Percentiles rank a stretch among this genome's conserved stretches.
phyloP scores from a whole-genome alignment of 306 rosid genomes.

The Glycine tomentella region DNA sequence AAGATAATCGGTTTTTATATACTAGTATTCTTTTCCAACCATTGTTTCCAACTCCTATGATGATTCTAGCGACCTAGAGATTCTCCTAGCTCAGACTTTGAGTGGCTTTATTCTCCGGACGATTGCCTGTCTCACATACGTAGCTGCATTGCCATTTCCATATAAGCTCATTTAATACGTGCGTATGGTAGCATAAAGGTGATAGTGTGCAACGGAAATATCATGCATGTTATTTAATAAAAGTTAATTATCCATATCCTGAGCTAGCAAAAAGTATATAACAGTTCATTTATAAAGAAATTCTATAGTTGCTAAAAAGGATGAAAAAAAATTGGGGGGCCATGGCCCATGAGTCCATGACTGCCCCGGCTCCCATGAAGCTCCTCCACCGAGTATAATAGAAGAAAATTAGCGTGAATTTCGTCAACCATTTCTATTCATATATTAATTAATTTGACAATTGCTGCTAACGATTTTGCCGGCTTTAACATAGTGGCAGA shows the following conservation, averaged over 20 bases:
- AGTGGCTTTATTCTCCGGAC: too few species aligned
- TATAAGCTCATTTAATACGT: background rate
- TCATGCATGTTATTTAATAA: background rate
- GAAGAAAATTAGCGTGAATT: background rate
- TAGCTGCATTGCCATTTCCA: slow-evolving; percentile 1
- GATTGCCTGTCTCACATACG: slow-evolving; percentile 16
- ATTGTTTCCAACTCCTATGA: slow-evolving; percentile 28
- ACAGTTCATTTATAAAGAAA: too few species aligned
- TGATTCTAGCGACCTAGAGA: background rate
- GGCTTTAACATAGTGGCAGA: background rate
- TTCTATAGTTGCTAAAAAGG: too few species aligned
- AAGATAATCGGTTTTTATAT: too few species aligned
- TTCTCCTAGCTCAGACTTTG: slow-evolving; percentile 37
- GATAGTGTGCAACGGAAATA: slow-evolving; percentile 3
- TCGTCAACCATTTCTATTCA: background rate
- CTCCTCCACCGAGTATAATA: background rate
- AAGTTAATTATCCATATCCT: slow-evolving; percentile 25
- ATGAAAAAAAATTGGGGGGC: too few species aligned
- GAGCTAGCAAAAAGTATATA: background rate
- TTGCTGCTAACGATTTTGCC: slow-evolving; percentile 12
- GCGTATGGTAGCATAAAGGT: too few species aligned
- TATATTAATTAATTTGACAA: background rate
- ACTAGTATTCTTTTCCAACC: too few species aligned
- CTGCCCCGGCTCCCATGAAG: too few species aligned
- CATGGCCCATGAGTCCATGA: too few species aligned